phyloP scores from a whole-genome alignment of 495 filamentous ascomycete genomes.

The Tuber brumale region DNA sequence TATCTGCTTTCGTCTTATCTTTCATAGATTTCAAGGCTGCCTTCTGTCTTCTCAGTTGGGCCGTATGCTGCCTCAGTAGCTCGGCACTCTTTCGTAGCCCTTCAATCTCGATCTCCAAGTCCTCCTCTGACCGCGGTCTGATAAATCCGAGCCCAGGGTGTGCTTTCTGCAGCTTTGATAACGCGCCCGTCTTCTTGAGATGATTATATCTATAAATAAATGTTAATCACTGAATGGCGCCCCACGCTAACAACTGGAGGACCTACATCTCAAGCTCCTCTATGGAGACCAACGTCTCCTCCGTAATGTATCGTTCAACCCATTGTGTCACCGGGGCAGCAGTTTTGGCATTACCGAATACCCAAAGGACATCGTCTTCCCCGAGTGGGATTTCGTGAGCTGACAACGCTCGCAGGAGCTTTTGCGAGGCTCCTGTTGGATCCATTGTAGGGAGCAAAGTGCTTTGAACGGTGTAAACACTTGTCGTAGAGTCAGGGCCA shows the following conservation, averaged over 20 bases:
- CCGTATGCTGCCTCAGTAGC: constrained; percentile 29
- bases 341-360: constrained; percentile 34
- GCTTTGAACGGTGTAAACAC: constrained; percentile 16
- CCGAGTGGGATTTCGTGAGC: constrained; percentile 23
- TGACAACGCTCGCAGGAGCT: constrained; percentile 32
- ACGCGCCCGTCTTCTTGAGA: constrained; percentile 36
- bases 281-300: constrained; percentile 31
- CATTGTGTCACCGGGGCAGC: constrained; percentile 18
- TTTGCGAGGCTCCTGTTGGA: constrained; percentile 16
- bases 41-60: constrained; percentile 27
- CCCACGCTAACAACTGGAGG: neutral
- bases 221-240: neutral
- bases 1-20: constrained; percentile 12
- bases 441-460: constrained; percentile 23
- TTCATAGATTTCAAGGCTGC: constrained; percentile 22
- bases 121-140: constrained; percentile 31
- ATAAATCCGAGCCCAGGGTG: constrained; percentile 29
- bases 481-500: constrained; percentile 16
- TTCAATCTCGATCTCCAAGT: constrained; percentile 25
- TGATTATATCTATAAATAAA: constrained; percentile 31
- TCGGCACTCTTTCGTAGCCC: constrained; percentile 24
- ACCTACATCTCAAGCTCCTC: constrained; percentile 34
- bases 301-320: constrained; percentile 30
- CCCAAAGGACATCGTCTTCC: constrained; percentile 34
- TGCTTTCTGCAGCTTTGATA: constrained; percentile 31